phyloP scores from a whole-genome alignment of 2,329 filamentous ascomycete genomes.

The Xenoacremonium recifei region DNA sequence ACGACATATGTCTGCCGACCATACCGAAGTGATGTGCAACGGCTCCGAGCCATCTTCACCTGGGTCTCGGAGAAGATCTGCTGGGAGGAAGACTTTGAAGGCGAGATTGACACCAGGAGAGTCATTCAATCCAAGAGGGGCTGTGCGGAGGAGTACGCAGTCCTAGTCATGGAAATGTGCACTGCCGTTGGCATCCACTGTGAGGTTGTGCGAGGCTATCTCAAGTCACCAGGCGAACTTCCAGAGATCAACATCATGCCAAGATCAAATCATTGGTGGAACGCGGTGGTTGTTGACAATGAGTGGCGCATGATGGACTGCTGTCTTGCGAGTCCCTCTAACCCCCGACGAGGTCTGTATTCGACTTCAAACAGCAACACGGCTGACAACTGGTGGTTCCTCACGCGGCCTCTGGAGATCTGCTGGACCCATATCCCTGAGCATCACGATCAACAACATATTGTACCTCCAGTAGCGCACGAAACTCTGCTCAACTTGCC shows the following conservation, averaged over 20 bases:
- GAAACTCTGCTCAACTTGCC: slow-evolving; percentile 86
- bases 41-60: slow-evolving; percentile 90
- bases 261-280: slow-evolving; percentile 97
- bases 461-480: slow-evolving; percentile 82
- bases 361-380: slow-evolving; percentile 67
- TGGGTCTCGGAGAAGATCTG: slow-evolving; percentile 94
- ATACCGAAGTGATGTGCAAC: slow-evolving; percentile 90
- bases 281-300: slow-evolving; percentile 85
- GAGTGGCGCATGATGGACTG: slow-evolving; percentile 98
- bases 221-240: slow-evolving; percentile 85
- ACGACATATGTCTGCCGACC: slow-evolving; percentile 92
- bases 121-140: slow-evolving; percentile 83
- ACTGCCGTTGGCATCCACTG: slow-evolving; percentile 81
- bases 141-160: slow-evolving; percentile 85
- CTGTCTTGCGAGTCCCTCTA: slow-evolving; percentile 85
- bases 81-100: slow-evolving; percentile 95
- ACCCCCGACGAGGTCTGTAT: slow-evolving; percentile 76
- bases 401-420: slow-evolving; percentile 81
- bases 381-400: slow-evolving; percentile 91
- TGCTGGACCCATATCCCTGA: slow-evolving; percentile 96
- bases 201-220: slow-evolving; percentile 83
- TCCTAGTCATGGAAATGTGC: slow-evolving; percentile 92
- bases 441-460: slow-evolving; percentile 83
- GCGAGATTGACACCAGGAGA: slow-evolving; percentile 76
- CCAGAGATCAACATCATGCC: slow-evolving; percentile 78